Conservation (phyloP, 495 filamentous ascomycete species). For the Talaromyces borbonicus region DNA sequence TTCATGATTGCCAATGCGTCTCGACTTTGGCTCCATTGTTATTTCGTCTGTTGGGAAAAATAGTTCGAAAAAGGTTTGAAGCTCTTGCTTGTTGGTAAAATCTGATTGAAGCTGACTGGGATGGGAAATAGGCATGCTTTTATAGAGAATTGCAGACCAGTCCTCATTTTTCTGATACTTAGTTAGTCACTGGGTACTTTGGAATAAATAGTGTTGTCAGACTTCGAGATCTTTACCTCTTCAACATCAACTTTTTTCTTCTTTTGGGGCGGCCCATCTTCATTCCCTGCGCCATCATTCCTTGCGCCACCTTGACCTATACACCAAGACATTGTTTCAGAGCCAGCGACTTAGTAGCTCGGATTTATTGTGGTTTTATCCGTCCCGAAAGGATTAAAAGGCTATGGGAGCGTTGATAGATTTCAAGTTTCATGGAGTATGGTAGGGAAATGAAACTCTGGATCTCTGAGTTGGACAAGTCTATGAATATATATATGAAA, state of each 20-base stretch:
- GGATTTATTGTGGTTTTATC: neutral
- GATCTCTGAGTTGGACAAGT: neutral
- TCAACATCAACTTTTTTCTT: neutral
- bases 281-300: neutral
- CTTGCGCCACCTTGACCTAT: neutral
- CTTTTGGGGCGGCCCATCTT: constrained; percentile 4
- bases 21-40: neutral
- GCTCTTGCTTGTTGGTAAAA: neutral
- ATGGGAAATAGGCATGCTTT: neutral
- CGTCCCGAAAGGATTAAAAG: neutral
- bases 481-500: neutral
- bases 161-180: neutral
- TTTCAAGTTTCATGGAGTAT: neutral
- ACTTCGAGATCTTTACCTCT: neutral
- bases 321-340: neutral
- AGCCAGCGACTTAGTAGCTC: neutral
- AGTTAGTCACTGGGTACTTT: neutral
- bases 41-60: constrained; percentile 2
- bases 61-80: neutral
- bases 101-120: neutral
- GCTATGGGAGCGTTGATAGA: neutral
- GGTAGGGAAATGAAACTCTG: neutral
- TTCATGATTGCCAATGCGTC: neutral
- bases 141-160: neutral
- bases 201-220: neutral